These are phyloP conservation scores for Bruguiera hainesii DNA, from an alignment of 441 rosid genomes.

Conservation along the genomic window DNA sequence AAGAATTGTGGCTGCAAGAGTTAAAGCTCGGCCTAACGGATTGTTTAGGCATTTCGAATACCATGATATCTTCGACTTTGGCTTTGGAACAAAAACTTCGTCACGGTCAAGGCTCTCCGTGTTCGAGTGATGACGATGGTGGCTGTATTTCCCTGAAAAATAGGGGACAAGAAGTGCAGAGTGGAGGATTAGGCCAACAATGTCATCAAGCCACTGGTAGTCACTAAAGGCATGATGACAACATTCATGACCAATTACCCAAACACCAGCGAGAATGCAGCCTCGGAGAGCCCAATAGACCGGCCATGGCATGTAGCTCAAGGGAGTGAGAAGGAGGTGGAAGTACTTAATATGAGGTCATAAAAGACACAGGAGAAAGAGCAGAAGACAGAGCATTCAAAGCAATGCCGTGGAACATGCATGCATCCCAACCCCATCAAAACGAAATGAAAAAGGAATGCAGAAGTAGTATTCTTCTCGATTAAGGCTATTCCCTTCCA, in stretches of 20 bases:
- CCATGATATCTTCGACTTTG: slow-evolving; percentile 40
- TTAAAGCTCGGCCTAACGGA: slow-evolving; percentile 50
- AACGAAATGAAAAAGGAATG: background rate
- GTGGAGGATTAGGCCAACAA: slow-evolving; percentile 73
- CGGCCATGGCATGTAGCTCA: slow-evolving; percentile 63
- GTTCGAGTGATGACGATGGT: slow-evolving; percentile 88
- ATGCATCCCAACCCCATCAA: background rate
- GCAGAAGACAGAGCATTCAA: slow-evolving; percentile 58
- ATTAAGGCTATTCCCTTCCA: no score
- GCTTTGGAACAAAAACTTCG: slow-evolving; percentile 81
- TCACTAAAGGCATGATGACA: slow-evolving; percentile 95
- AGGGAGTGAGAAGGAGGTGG: slow-evolving; percentile 45
- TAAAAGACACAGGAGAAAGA: slow-evolving; percentile 59
- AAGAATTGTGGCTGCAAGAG: slow-evolving; percentile 44
- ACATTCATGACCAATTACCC: slow-evolving; percentile 88
- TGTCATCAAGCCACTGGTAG: slow-evolving; percentile 75
- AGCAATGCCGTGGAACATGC: slow-evolving; percentile 46
- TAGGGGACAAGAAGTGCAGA: slow-evolving; percentile 72
- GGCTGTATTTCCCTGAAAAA: slow-evolving; percentile 88
- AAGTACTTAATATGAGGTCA: slow-evolving; percentile 54
- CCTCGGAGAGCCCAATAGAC: slow-evolving; percentile 61
- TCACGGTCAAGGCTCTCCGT: slow-evolving; percentile 66
- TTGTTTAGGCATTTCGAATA: slow-evolving; percentile 62
- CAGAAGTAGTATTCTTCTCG: no score
- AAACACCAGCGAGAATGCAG: slow-evolving; percentile 63